Conservation (phyloP, 2,329 filamentous ascomycete genomes). For the Fusarium sp. region DNA sequence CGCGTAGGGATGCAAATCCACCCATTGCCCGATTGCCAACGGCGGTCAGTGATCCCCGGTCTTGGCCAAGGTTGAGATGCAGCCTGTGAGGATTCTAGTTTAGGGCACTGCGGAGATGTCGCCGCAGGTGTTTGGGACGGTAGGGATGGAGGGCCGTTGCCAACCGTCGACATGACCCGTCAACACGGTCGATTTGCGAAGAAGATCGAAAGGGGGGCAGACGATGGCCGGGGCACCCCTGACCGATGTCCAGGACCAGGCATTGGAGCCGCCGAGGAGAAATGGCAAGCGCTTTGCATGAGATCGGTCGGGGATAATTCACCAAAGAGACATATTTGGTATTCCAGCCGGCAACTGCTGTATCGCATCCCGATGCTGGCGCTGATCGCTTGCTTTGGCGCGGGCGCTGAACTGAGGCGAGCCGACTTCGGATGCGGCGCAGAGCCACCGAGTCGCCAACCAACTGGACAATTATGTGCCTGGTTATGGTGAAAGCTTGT, state of each 20-base stretch:
- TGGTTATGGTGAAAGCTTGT: background rate
- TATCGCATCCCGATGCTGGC: slow-evolving; percentile 39
- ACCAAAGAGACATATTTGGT: slow-evolving; percentile 37
- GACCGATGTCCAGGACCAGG: slow-evolving; percentile 2
- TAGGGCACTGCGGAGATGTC: slow-evolving; percentile 15
- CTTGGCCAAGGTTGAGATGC: slow-evolving; percentile 14
- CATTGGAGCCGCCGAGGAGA: slow-evolving; percentile 19
- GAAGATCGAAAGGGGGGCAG: slow-evolving; percentile 33
- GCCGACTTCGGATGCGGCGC: slow-evolving; percentile 25
- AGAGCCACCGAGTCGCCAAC: background rate
- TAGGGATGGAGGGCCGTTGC: slow-evolving; percentile 12
- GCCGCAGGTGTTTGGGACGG: slow-evolving; percentile 3
- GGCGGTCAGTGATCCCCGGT: slow-evolving; percentile 7
- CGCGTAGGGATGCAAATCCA: slow-evolving; percentile 17
- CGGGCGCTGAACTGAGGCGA: slow-evolving; percentile 33
- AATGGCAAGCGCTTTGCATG: slow-evolving; percentile 35
- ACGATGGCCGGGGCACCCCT: slow-evolving; percentile 16
- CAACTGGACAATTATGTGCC: background rate
- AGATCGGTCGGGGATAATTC: slow-evolving; percentile 38
- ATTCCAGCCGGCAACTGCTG: slow-evolving; percentile 32
- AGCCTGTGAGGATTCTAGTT: slow-evolving; percentile 15
- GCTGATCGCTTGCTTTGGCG: slow-evolving; percentile 37
- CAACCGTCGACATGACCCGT: slow-evolving; percentile 18
- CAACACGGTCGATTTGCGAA: slow-evolving; percentile 40
- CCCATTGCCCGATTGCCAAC: slow-evolving; percentile 11